A percentile compares a stretch with the other conserved stretches of the same genome.
Conservation (phyloP, 495 filamentous ascomycete genomes). For the Talaromyces thailandensis region DNA sequence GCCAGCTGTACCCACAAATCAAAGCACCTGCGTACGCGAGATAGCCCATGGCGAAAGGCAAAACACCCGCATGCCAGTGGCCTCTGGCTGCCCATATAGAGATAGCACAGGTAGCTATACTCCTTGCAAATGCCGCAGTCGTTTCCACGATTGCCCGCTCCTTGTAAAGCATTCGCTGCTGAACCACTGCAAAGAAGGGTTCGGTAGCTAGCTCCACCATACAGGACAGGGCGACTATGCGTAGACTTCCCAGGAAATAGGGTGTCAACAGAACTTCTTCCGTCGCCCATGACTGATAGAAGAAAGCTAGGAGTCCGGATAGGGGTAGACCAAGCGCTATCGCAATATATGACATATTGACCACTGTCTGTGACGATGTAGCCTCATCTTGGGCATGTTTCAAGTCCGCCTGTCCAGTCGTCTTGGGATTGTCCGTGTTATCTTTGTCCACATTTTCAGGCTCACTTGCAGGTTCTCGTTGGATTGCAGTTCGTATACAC, state of each 20-base stretch:
- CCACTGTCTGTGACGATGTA: conserved; percentile 52
- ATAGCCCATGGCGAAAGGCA: conserved; percentile 88
- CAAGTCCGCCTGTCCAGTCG: not conserved
- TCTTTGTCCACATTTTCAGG: conserved; percentile 9
- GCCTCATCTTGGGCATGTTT: conserved; percentile 11
- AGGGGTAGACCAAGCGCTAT: conserved; percentile 60
- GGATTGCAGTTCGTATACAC: conserved; percentile 74
- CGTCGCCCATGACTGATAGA: conserved; percentile 54
- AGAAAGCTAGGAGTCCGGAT: conserved; percentile 46
- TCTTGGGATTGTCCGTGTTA: conserved; percentile 7
- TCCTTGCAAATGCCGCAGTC: conserved; percentile 66
- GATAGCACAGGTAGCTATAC: conserved; percentile 55
- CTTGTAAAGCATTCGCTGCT: conserved; percentile 70
- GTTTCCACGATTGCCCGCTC: conserved; percentile 74
- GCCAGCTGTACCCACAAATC: conserved; percentile 54
- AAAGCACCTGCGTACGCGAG: conserved; percentile 63
- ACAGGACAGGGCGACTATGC: conserved; percentile 64
- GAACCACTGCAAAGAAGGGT: conserved; percentile 74
- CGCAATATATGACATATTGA: conserved; percentile 82
- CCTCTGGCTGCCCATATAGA: conserved; percentile 48
- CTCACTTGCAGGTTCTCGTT: conserved; percentile 51
- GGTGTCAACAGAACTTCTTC: conserved; percentile 45
- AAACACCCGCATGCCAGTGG: conserved; percentile 51
- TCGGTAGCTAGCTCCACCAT: conserved; percentile 75
- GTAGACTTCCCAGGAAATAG: conserved; percentile 53